A percentile compares a stretch with the other conserved stretches of the same genome.
phyloP scores from a whole-genome alignment of 179 eudicot genomes.

The Carnegiea gigantea region DNA sequence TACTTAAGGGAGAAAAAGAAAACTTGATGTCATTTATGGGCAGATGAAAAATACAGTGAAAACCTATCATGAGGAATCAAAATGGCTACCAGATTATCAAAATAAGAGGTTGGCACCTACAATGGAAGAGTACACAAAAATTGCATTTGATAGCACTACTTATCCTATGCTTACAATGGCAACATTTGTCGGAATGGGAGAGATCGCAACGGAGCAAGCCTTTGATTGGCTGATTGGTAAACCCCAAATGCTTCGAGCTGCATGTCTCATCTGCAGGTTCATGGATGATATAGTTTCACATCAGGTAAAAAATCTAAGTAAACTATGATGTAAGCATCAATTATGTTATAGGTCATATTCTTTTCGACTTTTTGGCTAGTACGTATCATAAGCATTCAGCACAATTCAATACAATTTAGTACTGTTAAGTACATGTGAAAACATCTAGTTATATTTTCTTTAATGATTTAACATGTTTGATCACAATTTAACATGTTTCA shows the following conservation, averaged over 20 bases:
- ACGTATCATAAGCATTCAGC: too few relatives aligned
- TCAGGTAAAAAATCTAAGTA: slow-evolving; percentile 21
- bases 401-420: too few relatives aligned
- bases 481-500: too few relatives aligned
- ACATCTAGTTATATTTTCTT: too few relatives aligned
- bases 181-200: slow-evolving; percentile 20
- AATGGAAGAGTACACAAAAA: slow-evolving; percentile 7
- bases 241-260: slow-evolving; percentile 26
- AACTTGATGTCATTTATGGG: too few relatives aligned
- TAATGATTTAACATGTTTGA: too few relatives aligned
- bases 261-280: slow-evolving; percentile 23
- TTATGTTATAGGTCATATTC: too few relatives aligned
- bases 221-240: slow-evolving; percentile 34
- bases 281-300: slow-evolving; percentile 29
- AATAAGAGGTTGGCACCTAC: not conserved
- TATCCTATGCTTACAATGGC: slow-evolving; percentile 11
- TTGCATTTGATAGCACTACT: not conserved
- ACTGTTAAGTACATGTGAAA: too few relatives aligned
- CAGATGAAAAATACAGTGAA: not conserved
- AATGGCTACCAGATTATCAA: not conserved
- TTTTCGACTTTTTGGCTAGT: too few relatives aligned
- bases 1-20: too few relatives aligned
- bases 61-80: not conserved
- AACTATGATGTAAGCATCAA: too few relatives aligned
- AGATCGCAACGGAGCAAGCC: not conserved